Evolutionary conservation across 768 basidiomycete genomes (phyloP), one percentile per base, ranked within the genome.

Genomic region (Lentinula detonsa): DNA sequence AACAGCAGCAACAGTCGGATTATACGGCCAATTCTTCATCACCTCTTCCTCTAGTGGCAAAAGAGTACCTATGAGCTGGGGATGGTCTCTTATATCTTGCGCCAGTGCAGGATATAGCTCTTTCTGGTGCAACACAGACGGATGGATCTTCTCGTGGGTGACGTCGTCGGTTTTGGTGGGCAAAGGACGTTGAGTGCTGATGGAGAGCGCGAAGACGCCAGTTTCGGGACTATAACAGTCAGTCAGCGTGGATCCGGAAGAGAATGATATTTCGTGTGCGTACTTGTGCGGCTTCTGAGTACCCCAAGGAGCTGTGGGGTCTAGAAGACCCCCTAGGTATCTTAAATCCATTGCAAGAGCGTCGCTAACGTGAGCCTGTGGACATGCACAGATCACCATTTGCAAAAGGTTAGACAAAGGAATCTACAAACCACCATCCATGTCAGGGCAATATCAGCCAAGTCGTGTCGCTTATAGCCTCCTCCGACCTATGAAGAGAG

Each of bases 381-480:
- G 21, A 59, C 39, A 5, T 5, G 5, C 37, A 45, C 16, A 15
- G 37, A 11, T 28, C 18, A 39, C 5, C 13, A 5, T 16, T 21
- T 13, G 1, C 2, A 5, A 4, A 57, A 57, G 34, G 11, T 42
- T 2, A 43, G 6, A 40, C 5, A 46, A 4, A 10, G 10, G 53
- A 35, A 31, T 45, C 4, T n/a, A 76, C 81, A 39, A 65, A 86
- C 85, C 57, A 76, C 77, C 84, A 88, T 86, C 86, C 86, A 87
- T 46, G 72, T 71, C 54, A 91, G 72, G 13, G 84, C 79, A 28
- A 90, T 48, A 66, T 89, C 86, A 0, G 88, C 78, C 33, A 91
- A 70, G 65, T 91, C 89, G 68, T 88, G 88, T 48, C 82, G 75
- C 33, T 76, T 68, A 70, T 83, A 90, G 42, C 89, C 88, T 31